Evolutionary conservation across 371 early-diverging fungal species (phyloP), one percentile per base, ranked within the genome.

Genomic region (Entomophthora muscae): DNA sequence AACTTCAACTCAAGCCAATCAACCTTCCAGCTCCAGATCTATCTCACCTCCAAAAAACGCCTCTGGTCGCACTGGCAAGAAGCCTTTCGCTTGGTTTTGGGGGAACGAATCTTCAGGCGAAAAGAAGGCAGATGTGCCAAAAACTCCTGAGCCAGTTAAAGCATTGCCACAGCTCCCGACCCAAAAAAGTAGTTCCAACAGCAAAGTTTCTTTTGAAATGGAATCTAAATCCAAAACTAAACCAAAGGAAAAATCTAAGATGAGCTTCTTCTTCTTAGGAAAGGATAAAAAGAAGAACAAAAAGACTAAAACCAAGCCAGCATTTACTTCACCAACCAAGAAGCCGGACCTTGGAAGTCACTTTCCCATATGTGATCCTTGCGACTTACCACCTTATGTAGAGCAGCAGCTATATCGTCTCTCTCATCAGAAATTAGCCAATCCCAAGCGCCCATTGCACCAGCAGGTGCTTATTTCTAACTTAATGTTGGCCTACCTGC

Each of bases 391-490:
- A 0, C 76, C 89, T n/a, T 85, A 90, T 59, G 80, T 89, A 53
- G 94, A 93, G 69, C 83, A 90, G 30, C 83, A 85, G 7, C 83
- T 94, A 21, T 95, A 93, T 69, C 86, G 89, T n/a, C 72, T 92
- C 21, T 91, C 93, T 0, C 93, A 93, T 64, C 79, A 83, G 59
- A 97, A 97, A 72, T 76, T 97, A 23, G 89, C 95, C 27, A 89
- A 91, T 67, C 86, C 86, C 5, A 78, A 91, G 26, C 81, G 95
- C 3, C 90, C 95, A 1, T 76, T 97, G 23, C 73, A 79, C 57
- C 88, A 97, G 59, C 95, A 97, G 70, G 97, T 97, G 2, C 70
- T 91, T 64, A 86, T 97, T 31, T 88, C 90, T 24, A 97, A 97
- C 66, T 80, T 93, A 71, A 92, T 97, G 93, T 86, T 94, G 72